Base-by-base conservation (phyloP, 1,139 yeast genomes). In the Candida sp. region DNA sequence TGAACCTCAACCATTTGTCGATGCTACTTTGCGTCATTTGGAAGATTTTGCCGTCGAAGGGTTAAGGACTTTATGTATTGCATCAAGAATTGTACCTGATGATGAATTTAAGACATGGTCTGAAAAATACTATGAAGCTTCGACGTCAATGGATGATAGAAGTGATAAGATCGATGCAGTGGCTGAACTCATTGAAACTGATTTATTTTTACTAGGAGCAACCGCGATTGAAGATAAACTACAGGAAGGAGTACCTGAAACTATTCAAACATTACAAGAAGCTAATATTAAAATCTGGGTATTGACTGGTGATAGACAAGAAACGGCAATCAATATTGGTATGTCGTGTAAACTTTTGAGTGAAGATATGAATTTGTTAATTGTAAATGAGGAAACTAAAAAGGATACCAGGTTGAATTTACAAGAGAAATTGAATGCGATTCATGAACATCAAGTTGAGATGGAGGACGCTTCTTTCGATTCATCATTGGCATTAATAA, bases 231-330 rank as follows among this genome's bases (percentile, higher is more conserved):
- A 95, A 62, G 99, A 95, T 62, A 91, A 93, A 58, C 73, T 95
- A 43, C 99, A 95, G 67, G 99, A 93, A 47, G 99, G 97, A 33
- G 99, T 95, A 11, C 98, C 99, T 2, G 99, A 95, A 53, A 90
- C 99, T 1, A 95, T 95, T 47, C 93, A 88, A 51, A 87, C 96
- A 4, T 73, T 95, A 46, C 99, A 93, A 62, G 88, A 87, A 45
- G 99, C 99, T 0, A 98, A 98, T 12, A 90, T 95, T 53, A 93
- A 90, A 61, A 79, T 95, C 21, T 95, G 99, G 99, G 97, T 95
- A 29, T 73, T 95, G 45, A 95, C 99, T 7, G 99, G 99, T 54
- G 99, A 95, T 61, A 79, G 97, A 59, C 99, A 93, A 62, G 99
- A 95, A 64, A 95, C 99, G n/a, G 99, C 99, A 1, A 87, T 95